phyloP scores from a whole-genome alignment of 2,329 filamentous ascomycete genomes.

The Aspergillus calidoustus region DNA sequence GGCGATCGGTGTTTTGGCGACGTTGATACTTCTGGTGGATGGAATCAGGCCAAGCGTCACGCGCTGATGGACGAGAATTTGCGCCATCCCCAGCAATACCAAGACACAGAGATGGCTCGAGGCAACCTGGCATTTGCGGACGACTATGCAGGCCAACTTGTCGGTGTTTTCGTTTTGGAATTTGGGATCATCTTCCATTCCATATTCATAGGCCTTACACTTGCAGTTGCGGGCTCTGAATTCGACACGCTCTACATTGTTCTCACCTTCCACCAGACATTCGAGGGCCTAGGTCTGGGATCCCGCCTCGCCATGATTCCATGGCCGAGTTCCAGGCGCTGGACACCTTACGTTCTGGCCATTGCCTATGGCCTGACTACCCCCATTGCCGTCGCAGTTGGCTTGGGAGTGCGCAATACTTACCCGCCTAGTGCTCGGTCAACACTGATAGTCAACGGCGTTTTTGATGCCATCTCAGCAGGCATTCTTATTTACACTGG shows the following conservation, averaged over 20 bases:
- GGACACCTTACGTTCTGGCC: constrained; percentile 77
- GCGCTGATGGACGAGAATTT: too few relatives aligned
- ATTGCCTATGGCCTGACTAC: constrained; percentile 76
- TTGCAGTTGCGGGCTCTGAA: constrained; percentile 61
- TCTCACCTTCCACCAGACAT: constrained; percentile 86
- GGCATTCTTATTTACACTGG: constrained; percentile 93
- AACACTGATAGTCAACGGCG: constrained; percentile 77
- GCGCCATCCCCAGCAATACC: too few relatives aligned
- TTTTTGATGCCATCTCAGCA: constrained; percentile 86
- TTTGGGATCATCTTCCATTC: too few relatives aligned
- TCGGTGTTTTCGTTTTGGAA: too few relatives aligned
- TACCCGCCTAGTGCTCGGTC: constrained; percentile 65
- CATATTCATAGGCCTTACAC: too few relatives aligned
- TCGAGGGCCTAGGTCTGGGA: constrained; percentile 88
- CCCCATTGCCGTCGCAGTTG: constrained; percentile 82
- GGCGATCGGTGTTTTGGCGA: too few relatives aligned
- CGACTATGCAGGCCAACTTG: too few relatives aligned
- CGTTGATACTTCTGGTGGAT: too few relatives aligned
- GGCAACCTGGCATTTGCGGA: too few relatives aligned
- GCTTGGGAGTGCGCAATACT: constrained; percentile 72
- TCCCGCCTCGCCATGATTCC: constrained; percentile 78
- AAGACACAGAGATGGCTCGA: too few relatives aligned
- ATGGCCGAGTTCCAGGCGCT: constrained; percentile 72
- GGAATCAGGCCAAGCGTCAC: too few relatives aligned
- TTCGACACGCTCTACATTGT: constrained; percentile 67